Base-by-base conservation (phyloP, 352 stramenopile genomes). In the Pythium aphanidermatum region DNA sequence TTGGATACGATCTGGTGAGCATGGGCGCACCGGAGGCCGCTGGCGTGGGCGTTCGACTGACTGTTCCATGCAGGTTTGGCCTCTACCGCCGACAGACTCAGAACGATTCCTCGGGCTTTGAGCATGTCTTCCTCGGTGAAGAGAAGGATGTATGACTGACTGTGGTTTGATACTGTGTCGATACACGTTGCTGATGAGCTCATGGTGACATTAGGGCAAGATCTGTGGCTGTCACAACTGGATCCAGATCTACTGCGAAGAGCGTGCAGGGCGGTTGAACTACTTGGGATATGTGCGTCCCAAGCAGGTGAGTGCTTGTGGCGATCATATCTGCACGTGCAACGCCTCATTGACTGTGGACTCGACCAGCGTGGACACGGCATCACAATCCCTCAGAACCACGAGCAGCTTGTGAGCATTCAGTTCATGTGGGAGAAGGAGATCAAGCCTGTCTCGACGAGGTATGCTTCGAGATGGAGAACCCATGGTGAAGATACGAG, bases 111-210 rank as follows among this genome's bases (percentile, higher is more conserved):
- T 97, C 83, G 5, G 93, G 92, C 23, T 98, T 98, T 57, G 95
- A 98, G 55, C 95, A 98, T 61, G 92, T 98, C 5, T 98, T 98
- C 56, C 76, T 98, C 8, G 95, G 95, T 36, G 95, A 98, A 69
- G 84, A 97, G 34, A 96, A 95, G 46, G 78, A 98, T 48, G 87
- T 90, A 49, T 42, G 81, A 59, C 11, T 5, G 21, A 11, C 43
- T 42, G 16, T 13, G 21, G n/a, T n/a, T 14, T 32, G 1, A 1
- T 20, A 16, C 14, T 40, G 14, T 31, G 14, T 27, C 14, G 26
- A 38, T 16, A 24, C 20, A 35, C 28, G 21, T 37, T 21, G 13
- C n/a, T 29, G 13, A 55, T 64, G 9, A 1, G 21, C 16, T 44
- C 20, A 35, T 49, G 27, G 30, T 13, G 14, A 13, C 5, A 26